Evolutionary conservation across 2,329 filamentous ascomycete species (phyloP), one percentile per base, ranked within the genome.

Genomic region (Fusarium pseudocircinatum): DNA sequence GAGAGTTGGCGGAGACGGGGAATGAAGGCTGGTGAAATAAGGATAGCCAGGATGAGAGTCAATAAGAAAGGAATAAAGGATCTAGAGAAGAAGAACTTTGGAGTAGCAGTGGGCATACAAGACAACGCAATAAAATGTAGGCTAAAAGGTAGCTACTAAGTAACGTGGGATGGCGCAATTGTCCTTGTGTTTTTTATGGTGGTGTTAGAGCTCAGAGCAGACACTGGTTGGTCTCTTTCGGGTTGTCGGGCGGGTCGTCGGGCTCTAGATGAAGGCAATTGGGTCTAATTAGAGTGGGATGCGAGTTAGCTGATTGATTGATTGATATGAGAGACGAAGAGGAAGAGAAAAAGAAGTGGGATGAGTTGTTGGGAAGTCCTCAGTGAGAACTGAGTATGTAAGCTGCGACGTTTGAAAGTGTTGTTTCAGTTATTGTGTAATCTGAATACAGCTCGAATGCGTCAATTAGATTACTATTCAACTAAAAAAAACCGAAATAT

Each of bases 1-100:
- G 72, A 77, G 69, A 73, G 78, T 44, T 77, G 79, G 66, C 76
- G 74, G 69, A 80, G 77, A 26, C 79, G 79, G 56, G 68, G 61
- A 72, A 79, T 67, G 64, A 75, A 63, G 60, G 76, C 72, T 18
- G 77, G 75, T 28, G 72, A 72, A 44, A 78, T 62, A 58, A 79
- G 60, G 66, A 79, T 67, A 73, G 80, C 78, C 75, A 80, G 69
- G 67, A 63, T 68, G 74, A 80, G 57, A 56, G 77, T 32, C 50
- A 80, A 61, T 58, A 78, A 44, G n/a, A 73, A 69, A 44, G 73
- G 36, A 60, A 72, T 34, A 53, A 73, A 60, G 36, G 63, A 63
- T 62, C 42, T 67, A 39, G 57, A 49, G 40, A 47, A 56, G 46
- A 52, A 61, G 32, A 53, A 30, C 47, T 69, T 67, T 37, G 57